These are phyloP conservation scores for Calonectria hawksworthii DNA, from an alignment of 2,329 filamentous ascomycete species.

Conservation along the genomic window DNA sequence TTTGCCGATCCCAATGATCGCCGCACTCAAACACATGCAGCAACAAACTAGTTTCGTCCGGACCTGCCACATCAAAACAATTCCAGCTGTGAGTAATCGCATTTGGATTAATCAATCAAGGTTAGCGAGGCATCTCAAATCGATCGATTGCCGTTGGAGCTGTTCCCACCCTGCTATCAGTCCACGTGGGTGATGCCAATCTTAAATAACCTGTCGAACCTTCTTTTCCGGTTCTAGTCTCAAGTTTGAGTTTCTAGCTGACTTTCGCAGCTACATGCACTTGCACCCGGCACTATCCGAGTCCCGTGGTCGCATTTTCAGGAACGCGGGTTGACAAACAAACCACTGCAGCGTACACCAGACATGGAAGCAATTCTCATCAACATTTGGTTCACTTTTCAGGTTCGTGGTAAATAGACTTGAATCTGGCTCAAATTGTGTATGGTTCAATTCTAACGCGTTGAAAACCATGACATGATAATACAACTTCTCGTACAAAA, in stretches of 20 bases:
- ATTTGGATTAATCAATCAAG: background rate
- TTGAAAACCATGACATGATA: background rate
- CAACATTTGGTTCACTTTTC: background rate
- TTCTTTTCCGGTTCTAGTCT: background rate
- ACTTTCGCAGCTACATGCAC: background rate
- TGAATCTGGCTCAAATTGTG: background rate
- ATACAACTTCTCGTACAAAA: constrained; percentile 2
- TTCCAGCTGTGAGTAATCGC: no score
- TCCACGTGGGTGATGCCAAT: background rate
- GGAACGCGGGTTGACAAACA: no score
- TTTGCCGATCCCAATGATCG: constrained; percentile 4
- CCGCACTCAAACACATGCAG: background rate
- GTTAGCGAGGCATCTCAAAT: background rate
- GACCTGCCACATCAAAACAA: background rate
- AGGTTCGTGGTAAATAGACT: background rate
- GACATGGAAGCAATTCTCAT: background rate
- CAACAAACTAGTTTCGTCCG: background rate
- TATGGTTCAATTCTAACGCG: background rate
- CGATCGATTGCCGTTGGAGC: background rate
- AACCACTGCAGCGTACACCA: no score
- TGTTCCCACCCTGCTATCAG: background rate
- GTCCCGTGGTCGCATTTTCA: background rate
- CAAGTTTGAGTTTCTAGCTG: background rate
- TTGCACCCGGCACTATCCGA: background rate
- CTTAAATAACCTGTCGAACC: background rate